A percentile compares a stretch with the other conserved stretches of the same genome.
These are phyloP conservation scores for Metschnikowia orientalis DNA, from an alignment of 805 yeast genomes.

Conservation along the genomic window DNA sequence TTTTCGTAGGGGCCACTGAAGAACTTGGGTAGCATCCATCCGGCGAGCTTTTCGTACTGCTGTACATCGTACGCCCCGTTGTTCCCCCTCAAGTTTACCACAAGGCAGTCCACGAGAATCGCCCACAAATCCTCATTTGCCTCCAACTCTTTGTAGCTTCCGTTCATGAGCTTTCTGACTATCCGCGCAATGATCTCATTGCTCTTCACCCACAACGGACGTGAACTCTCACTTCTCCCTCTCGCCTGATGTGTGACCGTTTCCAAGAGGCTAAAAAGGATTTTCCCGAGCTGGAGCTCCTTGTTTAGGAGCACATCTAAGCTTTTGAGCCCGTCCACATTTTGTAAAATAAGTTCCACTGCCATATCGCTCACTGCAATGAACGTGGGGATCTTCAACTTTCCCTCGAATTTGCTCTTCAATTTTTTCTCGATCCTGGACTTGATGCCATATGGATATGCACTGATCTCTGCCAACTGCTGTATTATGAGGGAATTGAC, in stretches of 20 bases:
- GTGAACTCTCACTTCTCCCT: conserved; percentile 23
- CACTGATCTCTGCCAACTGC: conserved; percentile 50
- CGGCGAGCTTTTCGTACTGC: conserved; percentile 42
- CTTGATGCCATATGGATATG: conserved; percentile 60
- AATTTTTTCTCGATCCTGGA: conserved; percentile 54
- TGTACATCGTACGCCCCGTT: conserved; percentile 43
- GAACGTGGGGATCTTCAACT: conserved; percentile 56
- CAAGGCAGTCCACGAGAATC: conserved; percentile 38
- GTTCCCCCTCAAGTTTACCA: conserved; percentile 35
- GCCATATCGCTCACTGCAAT: conserved; percentile 53
- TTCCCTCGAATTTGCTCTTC: conserved; percentile 30
- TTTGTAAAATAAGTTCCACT: conserved; percentile 35
- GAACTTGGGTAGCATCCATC: conserved; percentile 39
- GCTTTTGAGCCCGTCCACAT: conserved; percentile 29
- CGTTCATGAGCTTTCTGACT: conserved; percentile 26
- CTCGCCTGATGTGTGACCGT: conserved; percentile 43
- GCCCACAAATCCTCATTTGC: conserved; percentile 33
- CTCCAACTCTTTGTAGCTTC: conserved; percentile 9
- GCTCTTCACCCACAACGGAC: conserved; percentile 51
- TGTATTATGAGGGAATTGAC: conserved; percentile 45
- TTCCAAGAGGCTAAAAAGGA: conserved; percentile 49
- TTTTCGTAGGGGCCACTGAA: conserved; percentile 12
- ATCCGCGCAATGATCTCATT: conserved; percentile 37
- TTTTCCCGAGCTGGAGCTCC: conserved; percentile 32
- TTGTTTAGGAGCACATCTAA: conserved; percentile 39